Percentiles rank a stretch among this genome's conserved stretches.
These are phyloP conservation scores for Conticribra weissflogii DNA, from an alignment of 108 stramenopile genomes.

Conservation along the genomic window DNA sequence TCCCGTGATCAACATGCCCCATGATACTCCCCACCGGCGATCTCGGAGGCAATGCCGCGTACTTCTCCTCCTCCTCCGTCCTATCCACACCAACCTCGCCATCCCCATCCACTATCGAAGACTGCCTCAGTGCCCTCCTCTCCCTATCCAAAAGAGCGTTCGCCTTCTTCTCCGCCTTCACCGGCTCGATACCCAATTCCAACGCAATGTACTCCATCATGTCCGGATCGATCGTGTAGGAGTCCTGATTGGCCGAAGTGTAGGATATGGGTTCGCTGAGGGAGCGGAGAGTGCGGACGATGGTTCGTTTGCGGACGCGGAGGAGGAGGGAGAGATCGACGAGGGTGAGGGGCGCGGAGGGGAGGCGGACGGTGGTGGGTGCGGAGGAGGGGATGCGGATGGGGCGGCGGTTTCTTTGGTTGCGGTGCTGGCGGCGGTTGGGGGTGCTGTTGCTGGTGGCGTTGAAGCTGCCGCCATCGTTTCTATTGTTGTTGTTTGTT, in stretches of 20 bases:
- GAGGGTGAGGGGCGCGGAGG: conserved; percentile 83
- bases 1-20: conserved; percentile 94
- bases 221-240: conserved; percentile 29
- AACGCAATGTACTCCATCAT: conserved; percentile 48
- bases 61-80: conserved; percentile 40
- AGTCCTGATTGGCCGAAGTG: conserved; percentile 33
- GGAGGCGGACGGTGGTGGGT: conserved; percentile 42
- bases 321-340: conserved; percentile 30
- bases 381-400: conserved; percentile 20
- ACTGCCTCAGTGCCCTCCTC: conserved; percentile 8
- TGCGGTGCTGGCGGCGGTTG: background rate
- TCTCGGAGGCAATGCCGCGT: conserved; percentile 54
- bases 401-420: background rate
- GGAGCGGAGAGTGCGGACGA: conserved; percentile 35
- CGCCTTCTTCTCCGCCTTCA: conserved; percentile 18
- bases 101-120: conserved; percentile 8
- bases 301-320: conserved; percentile 33
- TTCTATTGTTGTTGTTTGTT: conserved; percentile 13
- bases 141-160: conserved; percentile 27
- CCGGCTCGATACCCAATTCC: conserved; percentile 41
- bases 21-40: conserved; percentile 85
- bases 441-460: background rate
- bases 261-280: conserved; percentile 32
- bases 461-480: too few relatives aligned
- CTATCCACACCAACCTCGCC: conserved; percentile 14